Evolutionary conservation across 202 grass and related monocot genomes (phyloP).

Genomic region (Setaria italica): DNA sequence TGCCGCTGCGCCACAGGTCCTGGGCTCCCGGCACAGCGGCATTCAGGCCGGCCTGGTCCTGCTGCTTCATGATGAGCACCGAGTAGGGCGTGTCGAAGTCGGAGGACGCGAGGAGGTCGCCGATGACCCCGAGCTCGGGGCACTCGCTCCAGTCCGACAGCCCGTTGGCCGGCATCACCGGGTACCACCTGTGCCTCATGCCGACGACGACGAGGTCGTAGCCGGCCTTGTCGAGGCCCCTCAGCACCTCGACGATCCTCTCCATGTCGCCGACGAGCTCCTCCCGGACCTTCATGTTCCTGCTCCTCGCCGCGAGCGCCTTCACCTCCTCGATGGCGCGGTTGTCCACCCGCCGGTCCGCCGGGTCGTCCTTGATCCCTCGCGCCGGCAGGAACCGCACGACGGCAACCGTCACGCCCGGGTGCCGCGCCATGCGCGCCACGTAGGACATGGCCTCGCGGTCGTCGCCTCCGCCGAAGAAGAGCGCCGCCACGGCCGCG

Average conservation of each 20-base stretch:
- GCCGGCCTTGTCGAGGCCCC: constrained; percentile 62
- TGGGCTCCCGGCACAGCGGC: constrained; percentile 53
- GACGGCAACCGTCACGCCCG: constrained; percentile 55
- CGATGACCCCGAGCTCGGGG: constrained; percentile 82
- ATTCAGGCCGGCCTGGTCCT: constrained; percentile 75
- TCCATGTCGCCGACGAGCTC: constrained; percentile 86
- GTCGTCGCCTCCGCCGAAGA: constrained; percentile 91
- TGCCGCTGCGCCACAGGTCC: constrained; percentile 27
- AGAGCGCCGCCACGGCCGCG: constrained; percentile 60
- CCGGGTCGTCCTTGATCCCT: constrained; percentile 56
- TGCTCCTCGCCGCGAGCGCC: constrained; percentile 45
- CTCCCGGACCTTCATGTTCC: constrained; percentile 63
- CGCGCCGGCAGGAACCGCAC: constrained; percentile 70
- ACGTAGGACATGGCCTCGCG: constrained; percentile 75
- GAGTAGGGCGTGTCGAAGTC: constrained; percentile 75
- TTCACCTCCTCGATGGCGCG: constrained; percentile 70
- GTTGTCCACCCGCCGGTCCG: constrained; percentile 62
- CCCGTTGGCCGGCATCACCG: constrained; percentile 67
- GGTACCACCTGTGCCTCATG: constrained; percentile 83
- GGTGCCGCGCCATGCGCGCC: constrained; percentile 66
- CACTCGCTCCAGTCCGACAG: constrained; percentile 86
- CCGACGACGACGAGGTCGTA: constrained; percentile 83
- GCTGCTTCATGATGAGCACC: constrained; percentile 87
- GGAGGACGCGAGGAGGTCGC: constrained; percentile 73
- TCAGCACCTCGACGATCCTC: constrained; percentile 64